Evolutionary conservation across 1,284 basidiomycete genomes (phyloP), one percentile per base, ranked within the genome.

Genomic region (Cutaneotrichosporon sp.): DNA sequence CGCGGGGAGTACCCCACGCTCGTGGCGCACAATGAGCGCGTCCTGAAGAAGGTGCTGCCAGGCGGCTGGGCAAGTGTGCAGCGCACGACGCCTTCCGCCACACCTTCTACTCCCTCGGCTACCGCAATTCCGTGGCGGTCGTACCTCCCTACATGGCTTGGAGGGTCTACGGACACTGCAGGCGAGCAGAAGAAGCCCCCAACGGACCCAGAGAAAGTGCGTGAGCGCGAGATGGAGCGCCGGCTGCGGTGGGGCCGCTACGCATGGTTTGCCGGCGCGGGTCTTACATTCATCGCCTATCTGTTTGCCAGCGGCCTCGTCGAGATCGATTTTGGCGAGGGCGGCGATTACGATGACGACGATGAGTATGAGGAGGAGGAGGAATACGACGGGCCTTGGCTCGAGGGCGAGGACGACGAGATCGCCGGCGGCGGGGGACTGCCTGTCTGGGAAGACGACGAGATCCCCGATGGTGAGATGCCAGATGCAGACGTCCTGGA

Each of bases 241-340:
- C 46, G 51, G 37, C 67, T 73, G 47, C 54, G 58, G 35, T 58
- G 59, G 35, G 69, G 60, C 2, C 61, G 73, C 35, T 69, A 63
- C 62, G 46, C 61, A 20, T 75, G 70, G 69, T 72, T 66, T 49
- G 63, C 63, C 1, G 68, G 65, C 10, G 67, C 67, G 3, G 63
- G 57, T 0, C 51, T 60, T 0, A 62, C 63, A 1, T 66, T 74
- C 59, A 56, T 71, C 17, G 52, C 59, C 9, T 74, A 74, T 57
- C 33, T 73, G 1, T 56, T 72, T 10, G 60, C 54, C 3, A 64
- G 60, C 37, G 72, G 72, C 10, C 30, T 74, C 21, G 56, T 74
- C 4, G 18, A 51, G 35, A 54, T 73, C 18, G 60, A 66, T n/a
- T 66, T 66, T 52, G 60, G 52, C 0, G n/a, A n/a, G n/a, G n/a